A percentile compares a stretch with the other conserved stretches of the same genome.
Conservation (phyloP, 148 eudicot species). For the Cornus florida region DNA sequence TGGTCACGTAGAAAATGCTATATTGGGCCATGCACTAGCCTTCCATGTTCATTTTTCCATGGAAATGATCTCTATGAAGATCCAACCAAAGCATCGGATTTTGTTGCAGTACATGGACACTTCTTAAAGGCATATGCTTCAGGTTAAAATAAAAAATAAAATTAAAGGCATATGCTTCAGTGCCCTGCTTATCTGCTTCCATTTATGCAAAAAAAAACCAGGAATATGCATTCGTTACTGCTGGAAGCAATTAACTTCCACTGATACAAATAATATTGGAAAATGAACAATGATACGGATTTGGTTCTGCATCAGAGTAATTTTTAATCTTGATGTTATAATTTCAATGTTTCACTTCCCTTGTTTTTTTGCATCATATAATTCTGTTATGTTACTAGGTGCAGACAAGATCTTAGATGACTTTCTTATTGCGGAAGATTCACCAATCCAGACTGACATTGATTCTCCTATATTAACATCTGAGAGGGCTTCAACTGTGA, state of each 20-base stretch:
- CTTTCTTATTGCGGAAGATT: conserved; percentile 78
- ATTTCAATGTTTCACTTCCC: neutral
- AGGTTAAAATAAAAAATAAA: no score
- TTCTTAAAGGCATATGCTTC: no score
- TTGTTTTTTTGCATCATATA: conserved; percentile 4
- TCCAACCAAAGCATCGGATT: neutral
- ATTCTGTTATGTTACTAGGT: conserved; percentile 10
- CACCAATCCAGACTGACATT: conserved; percentile 55
- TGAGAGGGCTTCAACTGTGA: conserved; percentile 45
- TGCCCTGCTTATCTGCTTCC: neutral
- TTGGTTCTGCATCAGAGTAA: neutral
- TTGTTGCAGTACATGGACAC: neutral
- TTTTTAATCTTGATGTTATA: neutral
- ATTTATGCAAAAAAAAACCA: neutral
- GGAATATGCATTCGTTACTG: neutral
- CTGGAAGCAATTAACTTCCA: neutral
- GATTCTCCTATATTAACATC: conserved; percentile 42
- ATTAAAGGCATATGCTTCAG: neutral
- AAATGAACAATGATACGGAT: neutral
- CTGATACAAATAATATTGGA: neutral
- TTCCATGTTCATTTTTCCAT: neutral
- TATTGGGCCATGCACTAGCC: neutral
- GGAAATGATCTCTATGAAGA: neutral
- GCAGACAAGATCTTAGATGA: conserved; percentile 86
- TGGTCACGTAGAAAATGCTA: no score